A percentile compares a stretch with the other conserved stretches of the same genome.
Evolutionary conservation across 1,284 basidiomycete genomes (phyloP).

Genomic region (Pseudomicrostroma phylloplanum): DNA sequence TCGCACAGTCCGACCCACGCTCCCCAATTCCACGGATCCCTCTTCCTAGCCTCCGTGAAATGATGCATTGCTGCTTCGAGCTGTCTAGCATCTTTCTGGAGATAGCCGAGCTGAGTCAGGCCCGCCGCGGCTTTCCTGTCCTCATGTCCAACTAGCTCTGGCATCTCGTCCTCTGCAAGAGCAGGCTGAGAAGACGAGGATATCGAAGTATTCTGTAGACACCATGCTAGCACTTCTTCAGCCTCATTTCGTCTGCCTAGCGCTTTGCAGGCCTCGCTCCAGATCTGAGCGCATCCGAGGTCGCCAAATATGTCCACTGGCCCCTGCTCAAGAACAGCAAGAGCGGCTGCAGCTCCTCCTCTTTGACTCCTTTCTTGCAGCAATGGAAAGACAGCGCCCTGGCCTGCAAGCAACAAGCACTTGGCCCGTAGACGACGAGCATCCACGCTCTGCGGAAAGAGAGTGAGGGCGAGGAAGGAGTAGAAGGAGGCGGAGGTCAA

Average conservation of each 20-base stretch:
- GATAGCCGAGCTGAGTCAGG: background rate
- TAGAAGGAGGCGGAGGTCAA: background rate
- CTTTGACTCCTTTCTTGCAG: background rate
- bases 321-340: background rate
- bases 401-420: background rate
- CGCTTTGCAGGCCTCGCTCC: constrained; percentile 1
- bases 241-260: background rate
- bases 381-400: constrained; percentile 1
- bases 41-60: background rate
- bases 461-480: background rate
- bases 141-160: background rate
- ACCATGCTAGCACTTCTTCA: background rate
- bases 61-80: background rate
- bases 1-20: constrained; percentile 3
- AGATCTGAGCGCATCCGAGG: constrained; percentile 5
- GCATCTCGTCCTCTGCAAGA: background rate
- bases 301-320: background rate
- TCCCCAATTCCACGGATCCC: constrained; percentile 5
- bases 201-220: background rate
- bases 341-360: background rate
- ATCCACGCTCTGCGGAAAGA: background rate
- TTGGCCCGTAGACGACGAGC: background rate
- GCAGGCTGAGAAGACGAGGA: background rate
- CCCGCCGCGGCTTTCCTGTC: background rate
- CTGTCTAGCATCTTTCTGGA: background rate